These are phyloP conservation scores for Lactarius quietus DNA, from an alignment of 768 basidiomycete genomes.

Conservation along the genomic window DNA sequence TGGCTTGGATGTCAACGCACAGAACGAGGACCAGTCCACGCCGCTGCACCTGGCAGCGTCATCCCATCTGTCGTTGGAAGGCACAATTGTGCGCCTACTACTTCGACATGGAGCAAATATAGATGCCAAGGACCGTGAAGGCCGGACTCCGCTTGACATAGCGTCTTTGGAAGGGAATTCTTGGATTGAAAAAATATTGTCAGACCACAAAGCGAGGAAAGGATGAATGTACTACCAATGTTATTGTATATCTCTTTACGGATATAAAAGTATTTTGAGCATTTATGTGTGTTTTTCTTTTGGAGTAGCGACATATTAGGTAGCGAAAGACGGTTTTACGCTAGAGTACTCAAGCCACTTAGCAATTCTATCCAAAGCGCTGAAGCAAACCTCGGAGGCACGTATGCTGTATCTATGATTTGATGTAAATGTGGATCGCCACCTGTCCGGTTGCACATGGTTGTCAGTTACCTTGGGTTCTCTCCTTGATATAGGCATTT, in stretches of 20 bases:
- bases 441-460: too few relatives aligned
- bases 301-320: too few relatives aligned
- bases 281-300: too few relatives aligned
- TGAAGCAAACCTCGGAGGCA: too few relatives aligned
- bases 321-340: too few relatives aligned
- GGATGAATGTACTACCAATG: neutral
- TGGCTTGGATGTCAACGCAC: neutral
- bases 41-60: neutral
- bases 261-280: too few relatives aligned
- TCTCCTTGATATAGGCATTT: conserved; percentile 32
- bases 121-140: neutral
- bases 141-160: neutral
- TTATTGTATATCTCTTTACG: neutral
- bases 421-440: too few relatives aligned
- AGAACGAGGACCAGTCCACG: neutral
- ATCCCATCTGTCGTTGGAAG: neutral
- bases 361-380: too few relatives aligned
- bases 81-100: neutral
- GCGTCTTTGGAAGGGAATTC: neutral
- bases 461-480: conserved; percentile 28
- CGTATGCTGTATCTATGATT: too few relatives aligned
- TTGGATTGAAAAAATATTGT: neutral
- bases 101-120: neutral
- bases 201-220: neutral
- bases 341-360: too few relatives aligned